phyloP scores from a whole-genome alignment of 2,329 filamentous ascomycete species.

The Simplicillium sp. region DNA sequence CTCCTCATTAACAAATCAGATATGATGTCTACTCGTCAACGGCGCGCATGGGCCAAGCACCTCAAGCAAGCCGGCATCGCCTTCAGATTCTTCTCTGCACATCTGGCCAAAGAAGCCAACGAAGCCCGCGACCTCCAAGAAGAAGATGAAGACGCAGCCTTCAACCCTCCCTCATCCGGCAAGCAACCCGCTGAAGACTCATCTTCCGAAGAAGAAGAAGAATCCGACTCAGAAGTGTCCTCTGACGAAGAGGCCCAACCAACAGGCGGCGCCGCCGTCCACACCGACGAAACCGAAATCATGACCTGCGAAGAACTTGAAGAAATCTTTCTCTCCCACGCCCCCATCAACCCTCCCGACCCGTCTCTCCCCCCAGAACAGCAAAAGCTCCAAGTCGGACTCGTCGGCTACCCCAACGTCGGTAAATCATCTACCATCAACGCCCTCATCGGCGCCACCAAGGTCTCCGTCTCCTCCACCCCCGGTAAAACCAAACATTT shows the following conservation, averaged over 20 bases:
- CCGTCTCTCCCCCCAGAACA: constrained; percentile 8
- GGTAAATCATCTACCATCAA: constrained; percentile 99
- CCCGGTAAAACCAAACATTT: constrained; percentile 99
- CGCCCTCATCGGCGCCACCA: constrained; percentile 94
- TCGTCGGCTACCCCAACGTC: constrained; percentile 97
- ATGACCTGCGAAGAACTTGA: constrained; percentile 90
- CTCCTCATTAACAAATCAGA: constrained; percentile 97
- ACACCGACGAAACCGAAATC: constrained; percentile 62
- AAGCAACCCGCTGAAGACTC: constrained; percentile 15
- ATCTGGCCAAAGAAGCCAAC: constrained; percentile 80
- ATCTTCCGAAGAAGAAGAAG: constrained; percentile 14
- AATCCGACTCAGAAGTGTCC: constrained; percentile 14
- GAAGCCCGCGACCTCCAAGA: constrained; percentile 56
- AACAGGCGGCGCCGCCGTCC: constrained; percentile 13
- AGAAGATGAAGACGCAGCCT: constrained; percentile 26
- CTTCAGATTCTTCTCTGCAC: constrained; percentile 94
- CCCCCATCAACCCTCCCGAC: constrained; percentile 36
- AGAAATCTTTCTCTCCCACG: constrained; percentile 72
- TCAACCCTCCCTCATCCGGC: constrained; percentile 8
- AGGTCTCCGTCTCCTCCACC: constrained; percentile 94
- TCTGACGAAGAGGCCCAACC: constrained; percentile 10
- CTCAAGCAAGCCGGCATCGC: constrained; percentile 73
- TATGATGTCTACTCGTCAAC: constrained; percentile 89
- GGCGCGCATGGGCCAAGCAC: constrained; percentile 76
- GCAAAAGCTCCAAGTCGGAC: constrained; percentile 74